These are phyloP conservation scores for Penicillium tannophilum DNA, from an alignment of 495 filamentous ascomycete species.

Conservation along the genomic window DNA sequence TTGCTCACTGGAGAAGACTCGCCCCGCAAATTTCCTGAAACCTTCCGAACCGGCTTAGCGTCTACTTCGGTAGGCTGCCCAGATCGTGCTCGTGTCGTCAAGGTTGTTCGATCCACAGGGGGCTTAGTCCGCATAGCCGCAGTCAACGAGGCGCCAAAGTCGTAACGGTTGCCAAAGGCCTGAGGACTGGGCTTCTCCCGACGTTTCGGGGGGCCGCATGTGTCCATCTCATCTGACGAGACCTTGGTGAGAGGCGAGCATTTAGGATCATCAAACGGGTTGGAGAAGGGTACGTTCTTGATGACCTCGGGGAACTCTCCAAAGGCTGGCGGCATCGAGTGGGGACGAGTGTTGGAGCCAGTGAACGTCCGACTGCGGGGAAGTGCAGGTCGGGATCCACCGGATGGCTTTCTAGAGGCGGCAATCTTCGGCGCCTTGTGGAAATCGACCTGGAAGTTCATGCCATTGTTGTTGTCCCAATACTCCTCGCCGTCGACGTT, in stretches of 20 bases:
- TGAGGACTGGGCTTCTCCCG: slow-evolving; percentile 66
- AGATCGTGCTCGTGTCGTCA: slow-evolving; percentile 43
- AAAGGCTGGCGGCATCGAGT: slow-evolving; percentile 62
- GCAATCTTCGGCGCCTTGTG: slow-evolving; percentile 68
- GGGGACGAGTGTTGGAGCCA: slow-evolving; percentile 53
- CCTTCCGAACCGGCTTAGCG: slow-evolving; percentile 18
- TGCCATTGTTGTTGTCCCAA: slow-evolving; percentile 89
- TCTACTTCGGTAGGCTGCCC: slow-evolving; percentile 10
- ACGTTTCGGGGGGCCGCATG: slow-evolving; percentile 49
- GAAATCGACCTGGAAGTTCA: slow-evolving; percentile 94
- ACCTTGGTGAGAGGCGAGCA: slow-evolving; percentile 45
- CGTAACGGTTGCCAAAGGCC: slow-evolving; percentile 88
- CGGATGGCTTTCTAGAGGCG: slow-evolving; percentile 44
- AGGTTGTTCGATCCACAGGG: slow-evolving; percentile 54
- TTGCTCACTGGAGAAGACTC: slow-evolving; percentile 27
- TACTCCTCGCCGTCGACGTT: slow-evolving; percentile 80
- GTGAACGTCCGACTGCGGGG: slow-evolving; percentile 71
- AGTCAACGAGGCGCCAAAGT: slow-evolving; percentile 85
- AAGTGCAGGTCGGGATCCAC: slow-evolving; percentile 61
- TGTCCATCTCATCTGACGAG: slow-evolving; percentile 37
- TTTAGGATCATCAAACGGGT: slow-evolving; percentile 56
- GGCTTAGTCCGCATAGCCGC: slow-evolving; percentile 71
- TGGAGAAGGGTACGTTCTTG: slow-evolving; percentile 57
- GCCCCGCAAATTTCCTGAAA: slow-evolving; percentile 13
- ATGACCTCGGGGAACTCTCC: slow-evolving; percentile 70